phyloP scores from a whole-genome alignment of 2,329 filamentous ascomycete species.

The Fusarium miscanthi region DNA sequence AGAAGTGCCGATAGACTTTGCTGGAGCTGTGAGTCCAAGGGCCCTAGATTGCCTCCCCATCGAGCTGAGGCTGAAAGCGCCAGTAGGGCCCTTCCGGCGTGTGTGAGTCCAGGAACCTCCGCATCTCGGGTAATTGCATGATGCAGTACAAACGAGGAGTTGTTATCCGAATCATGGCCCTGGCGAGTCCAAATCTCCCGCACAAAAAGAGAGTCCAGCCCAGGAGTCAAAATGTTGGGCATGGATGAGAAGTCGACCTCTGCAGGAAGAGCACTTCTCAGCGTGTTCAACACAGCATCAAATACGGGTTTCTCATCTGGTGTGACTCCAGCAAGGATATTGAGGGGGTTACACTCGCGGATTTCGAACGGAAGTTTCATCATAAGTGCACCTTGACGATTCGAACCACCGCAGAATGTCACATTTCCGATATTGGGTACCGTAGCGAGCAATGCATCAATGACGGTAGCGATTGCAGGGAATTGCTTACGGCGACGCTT shows the following conservation, averaged over 20 bases:
- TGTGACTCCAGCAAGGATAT: conserved; percentile 47
- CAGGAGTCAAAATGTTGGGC: conserved; percentile 56
- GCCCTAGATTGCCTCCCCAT: conserved; percentile 73
- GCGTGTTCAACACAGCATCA: conserved; percentile 51
- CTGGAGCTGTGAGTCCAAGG: conserved; percentile 59
- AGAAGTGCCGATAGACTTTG: conserved; percentile 57
- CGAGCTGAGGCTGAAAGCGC: conserved; percentile 78
- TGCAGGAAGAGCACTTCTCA: conserved; percentile 58
- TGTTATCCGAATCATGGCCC: conserved; percentile 62
- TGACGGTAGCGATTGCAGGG: conserved; percentile 82
- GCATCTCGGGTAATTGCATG: conserved; percentile 76
- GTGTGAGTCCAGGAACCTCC: conserved; percentile 77
- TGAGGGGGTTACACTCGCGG: conserved; percentile 74
- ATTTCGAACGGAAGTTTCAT: conserved; percentile 70
- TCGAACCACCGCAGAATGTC: conserved; percentile 88
- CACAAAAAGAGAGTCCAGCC: conserved; percentile 59
- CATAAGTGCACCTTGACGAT: conserved; percentile 85
- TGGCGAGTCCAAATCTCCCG: conserved; percentile 63
- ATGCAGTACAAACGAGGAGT: conserved; percentile 77
- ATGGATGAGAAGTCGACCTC: conserved; percentile 50
- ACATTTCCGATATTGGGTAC: conserved; percentile 78
- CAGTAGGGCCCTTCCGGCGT: conserved; percentile 76
- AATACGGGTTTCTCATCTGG: conserved; percentile 46
- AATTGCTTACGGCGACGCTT: conserved; percentile 83
- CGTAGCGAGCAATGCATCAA: conserved; percentile 77